phyloP scores from a whole-genome alignment of 805 yeast genomes.

The Nakazawaea siamensis region DNA sequence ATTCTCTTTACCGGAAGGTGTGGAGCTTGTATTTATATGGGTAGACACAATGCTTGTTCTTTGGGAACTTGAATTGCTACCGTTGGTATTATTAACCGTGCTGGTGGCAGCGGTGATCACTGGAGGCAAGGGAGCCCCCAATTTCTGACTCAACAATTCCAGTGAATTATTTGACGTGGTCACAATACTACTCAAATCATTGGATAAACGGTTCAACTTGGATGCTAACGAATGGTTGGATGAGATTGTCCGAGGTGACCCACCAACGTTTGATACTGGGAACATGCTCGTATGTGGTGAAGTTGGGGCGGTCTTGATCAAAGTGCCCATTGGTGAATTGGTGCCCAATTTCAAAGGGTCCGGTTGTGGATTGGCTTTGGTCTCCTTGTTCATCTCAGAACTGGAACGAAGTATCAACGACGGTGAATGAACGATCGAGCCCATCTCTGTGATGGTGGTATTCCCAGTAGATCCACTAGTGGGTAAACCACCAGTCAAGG shows the following conservation, averaged over 20 bases:
- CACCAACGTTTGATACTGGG: neutral
- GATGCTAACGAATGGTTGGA: constrained; percentile 6
- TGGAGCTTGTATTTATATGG: neutral
- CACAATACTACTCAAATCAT: constrained; percentile 7
- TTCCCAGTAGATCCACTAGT: neutral
- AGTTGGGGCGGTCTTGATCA: neutral
- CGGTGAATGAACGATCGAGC: constrained; percentile 4
- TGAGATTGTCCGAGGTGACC: constrained; percentile 6
- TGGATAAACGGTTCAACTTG: constrained; percentile 8
- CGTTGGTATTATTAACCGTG: constrained; percentile 3
- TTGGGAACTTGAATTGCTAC: constrained; percentile 9
- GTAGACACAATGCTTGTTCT: constrained; percentile 8
- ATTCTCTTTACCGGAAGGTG: constrained; percentile 2
- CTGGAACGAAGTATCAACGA: constrained; percentile 3
- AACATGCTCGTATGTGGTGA: constrained; percentile 4
- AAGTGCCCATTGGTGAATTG: neutral
- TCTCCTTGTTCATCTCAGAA: neutral
- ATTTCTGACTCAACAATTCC: constrained; percentile 6
- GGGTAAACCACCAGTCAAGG: neutral
- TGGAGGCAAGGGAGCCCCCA: constrained; percentile 9
- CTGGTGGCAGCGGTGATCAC: constrained; percentile 7
- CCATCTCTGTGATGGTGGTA: neutral
- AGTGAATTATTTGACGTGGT: constrained; percentile 7
- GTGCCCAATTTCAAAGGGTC: neutral
- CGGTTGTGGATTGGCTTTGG: neutral